Conservation (phyloP, 192 early-diverging fungal species). For the Coemansia sp. region DNA sequence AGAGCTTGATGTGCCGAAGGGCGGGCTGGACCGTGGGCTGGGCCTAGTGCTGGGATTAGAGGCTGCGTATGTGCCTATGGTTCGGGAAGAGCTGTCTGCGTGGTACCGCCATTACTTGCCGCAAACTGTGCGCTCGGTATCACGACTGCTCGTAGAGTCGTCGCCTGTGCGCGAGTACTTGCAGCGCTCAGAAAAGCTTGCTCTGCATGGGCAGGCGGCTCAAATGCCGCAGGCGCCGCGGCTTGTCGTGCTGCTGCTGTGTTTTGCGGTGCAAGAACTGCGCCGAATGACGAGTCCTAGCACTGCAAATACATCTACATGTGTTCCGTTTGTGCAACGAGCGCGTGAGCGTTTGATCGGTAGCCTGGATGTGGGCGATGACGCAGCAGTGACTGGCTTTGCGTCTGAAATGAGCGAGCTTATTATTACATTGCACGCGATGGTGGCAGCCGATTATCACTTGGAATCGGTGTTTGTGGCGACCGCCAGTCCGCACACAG, state of each 20-base stretch:
- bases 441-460: not conserved
- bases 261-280: slow-evolving; percentile 6
- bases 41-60: slow-evolving; percentile 42
- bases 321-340: not conserved
- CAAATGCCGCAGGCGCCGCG: not conserved
- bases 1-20: not conserved
- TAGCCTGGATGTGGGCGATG: not conserved
- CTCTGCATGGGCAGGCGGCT: not conserved
- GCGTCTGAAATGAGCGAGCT: not conserved
- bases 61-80: slow-evolving; percentile 22
- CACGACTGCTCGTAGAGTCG: slow-evolving; percentile 2
- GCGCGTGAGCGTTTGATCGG: not conserved
- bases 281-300: not conserved
- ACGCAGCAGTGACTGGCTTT: not conserved
- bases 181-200: not conserved
- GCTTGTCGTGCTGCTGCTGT: slow-evolving; percentile 2
- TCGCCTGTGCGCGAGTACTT: not conserved
- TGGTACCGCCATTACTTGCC: slow-evolving; percentile 38
- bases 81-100: slow-evolving; percentile 11
- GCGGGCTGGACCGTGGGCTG: not conserved
- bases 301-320: not conserved
- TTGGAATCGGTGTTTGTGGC: not conserved
- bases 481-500: not conserved
- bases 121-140: slow-evolving; percentile 15
- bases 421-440: not conserved